phyloP scores from a whole-genome alignment of 345 rosid genomes.

The Trapa incisa region DNA sequence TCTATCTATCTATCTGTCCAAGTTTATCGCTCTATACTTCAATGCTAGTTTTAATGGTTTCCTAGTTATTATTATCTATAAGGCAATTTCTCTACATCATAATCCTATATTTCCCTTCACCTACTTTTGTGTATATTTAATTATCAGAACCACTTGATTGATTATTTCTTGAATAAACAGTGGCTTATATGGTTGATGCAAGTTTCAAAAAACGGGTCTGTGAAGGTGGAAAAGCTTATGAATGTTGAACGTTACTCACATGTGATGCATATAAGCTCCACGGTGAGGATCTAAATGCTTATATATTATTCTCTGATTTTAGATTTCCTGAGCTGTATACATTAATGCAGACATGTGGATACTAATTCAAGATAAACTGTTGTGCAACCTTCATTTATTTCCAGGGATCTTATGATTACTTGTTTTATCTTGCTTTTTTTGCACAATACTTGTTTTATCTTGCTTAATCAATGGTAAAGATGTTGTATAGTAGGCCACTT shows the following conservation, averaged over 20 bases:
- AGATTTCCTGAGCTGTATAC: not conserved
- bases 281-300: constrained; percentile 29
- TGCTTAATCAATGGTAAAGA: not conserved
- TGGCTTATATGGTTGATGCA: constrained; percentile 10
- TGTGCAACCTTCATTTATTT: not conserved
- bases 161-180: not conserved
- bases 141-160: not conserved
- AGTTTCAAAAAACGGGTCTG: constrained; percentile 76
- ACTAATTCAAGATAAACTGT: not conserved
- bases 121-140: not conserved
- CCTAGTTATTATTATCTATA: not conserved
- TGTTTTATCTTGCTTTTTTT: not conserved
- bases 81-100: not conserved
- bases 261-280: constrained; percentile 97
- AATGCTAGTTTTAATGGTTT: not conserved
- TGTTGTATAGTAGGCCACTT: not conserved
- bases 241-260: constrained; percentile 78
- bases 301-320: not conserved
- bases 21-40: not conserved
- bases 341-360: not conserved
- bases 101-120: not conserved
- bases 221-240: constrained; percentile 84
- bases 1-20: not conserved
- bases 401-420: not conserved
- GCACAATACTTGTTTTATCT: not conserved